Conservation (phyloP, 208 protist genomes). For the Tritrichomonas foetus region DNA sequence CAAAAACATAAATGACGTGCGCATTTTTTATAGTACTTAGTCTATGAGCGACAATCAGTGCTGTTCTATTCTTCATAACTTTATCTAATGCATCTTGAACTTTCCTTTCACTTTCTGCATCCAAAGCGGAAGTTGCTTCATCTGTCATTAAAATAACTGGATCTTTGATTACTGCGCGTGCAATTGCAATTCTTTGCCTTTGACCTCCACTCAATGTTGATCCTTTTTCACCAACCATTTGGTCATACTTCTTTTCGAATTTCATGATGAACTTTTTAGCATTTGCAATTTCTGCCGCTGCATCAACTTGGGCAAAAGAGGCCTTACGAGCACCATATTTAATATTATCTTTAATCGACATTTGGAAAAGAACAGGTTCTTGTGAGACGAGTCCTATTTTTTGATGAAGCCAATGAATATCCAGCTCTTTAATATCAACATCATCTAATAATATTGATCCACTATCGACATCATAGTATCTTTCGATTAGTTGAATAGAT, state of each 20-base stretch:
- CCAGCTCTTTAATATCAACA: slow-evolving; percentile 53
- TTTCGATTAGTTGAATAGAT: not conserved
- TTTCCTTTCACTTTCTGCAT: not conserved
- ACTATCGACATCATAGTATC: not conserved
- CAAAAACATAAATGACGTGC: not conserved
- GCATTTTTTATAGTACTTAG: not conserved
- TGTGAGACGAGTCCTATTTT: slow-evolving; percentile 52
- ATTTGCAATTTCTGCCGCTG: slow-evolving; percentile 45
- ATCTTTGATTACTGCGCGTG: not conserved
- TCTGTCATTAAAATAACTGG: not conserved
- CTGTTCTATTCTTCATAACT: not conserved
- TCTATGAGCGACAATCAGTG: not conserved
- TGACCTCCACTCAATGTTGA: not conserved
- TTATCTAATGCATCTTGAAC: not conserved
- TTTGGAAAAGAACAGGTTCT: slow-evolving; percentile 59
- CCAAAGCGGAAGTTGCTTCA: not conserved
- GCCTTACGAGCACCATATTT: slow-evolving; percentile 50
- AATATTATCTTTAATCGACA: slow-evolving; percentile 58
- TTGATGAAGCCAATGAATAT: slow-evolving; percentile 57
- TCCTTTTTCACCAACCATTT: not conserved
- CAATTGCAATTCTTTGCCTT: slow-evolving; percentile 16
- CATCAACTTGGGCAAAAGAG: slow-evolving; percentile 45
- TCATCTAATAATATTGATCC: slow-evolving; percentile 63
- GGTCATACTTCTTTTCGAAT: not conserved
- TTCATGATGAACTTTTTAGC: not conserved